phyloP scores from a whole-genome alignment of 345 rosid genomes.

The Salix koriyanagi region DNA sequence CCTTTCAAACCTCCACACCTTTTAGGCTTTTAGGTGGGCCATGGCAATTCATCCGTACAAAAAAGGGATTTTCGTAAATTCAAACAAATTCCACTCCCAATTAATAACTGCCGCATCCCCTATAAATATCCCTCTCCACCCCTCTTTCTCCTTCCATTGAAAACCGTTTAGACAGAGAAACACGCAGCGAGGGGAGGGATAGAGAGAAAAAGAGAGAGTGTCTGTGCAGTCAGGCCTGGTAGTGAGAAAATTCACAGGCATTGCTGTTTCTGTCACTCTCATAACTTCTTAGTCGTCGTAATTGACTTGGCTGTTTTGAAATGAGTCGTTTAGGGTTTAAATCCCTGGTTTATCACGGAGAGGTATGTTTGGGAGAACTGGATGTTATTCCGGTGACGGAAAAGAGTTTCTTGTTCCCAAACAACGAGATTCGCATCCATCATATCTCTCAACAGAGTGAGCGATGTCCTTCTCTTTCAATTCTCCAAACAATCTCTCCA shows the following conservation, averaged over 20 bases:
- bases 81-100: background rate
- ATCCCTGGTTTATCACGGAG: conserved; percentile 79
- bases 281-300: background rate
- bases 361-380: conserved; percentile 71
- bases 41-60: background rate
- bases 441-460: conserved; percentile 66
- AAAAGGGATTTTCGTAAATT: conserved; percentile 31
- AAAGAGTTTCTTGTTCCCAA: conserved; percentile 66
- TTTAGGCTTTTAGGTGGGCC: background rate
- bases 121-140: conserved; percentile 33
- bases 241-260: conserved; percentile 17
- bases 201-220: background rate
- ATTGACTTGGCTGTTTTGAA: background rate
- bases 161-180: conserved; percentile 15
- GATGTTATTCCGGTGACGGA: conserved; percentile 53
- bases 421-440: conserved; percentile 87
- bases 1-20: background rate
- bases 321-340: conserved; percentile 86
- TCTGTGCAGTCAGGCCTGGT: background rate
- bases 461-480: conserved; percentile 88
- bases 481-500: conserved; percentile 82
- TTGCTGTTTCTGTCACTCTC: conserved; percentile 9
- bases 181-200: conserved; percentile 9
- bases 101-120: conserved; percentile 1
- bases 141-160: background rate